Evolutionary conservation across 2,329 filamentous ascomycete species (phyloP).

Genomic region (Curvularia eragrostidis): DNA sequence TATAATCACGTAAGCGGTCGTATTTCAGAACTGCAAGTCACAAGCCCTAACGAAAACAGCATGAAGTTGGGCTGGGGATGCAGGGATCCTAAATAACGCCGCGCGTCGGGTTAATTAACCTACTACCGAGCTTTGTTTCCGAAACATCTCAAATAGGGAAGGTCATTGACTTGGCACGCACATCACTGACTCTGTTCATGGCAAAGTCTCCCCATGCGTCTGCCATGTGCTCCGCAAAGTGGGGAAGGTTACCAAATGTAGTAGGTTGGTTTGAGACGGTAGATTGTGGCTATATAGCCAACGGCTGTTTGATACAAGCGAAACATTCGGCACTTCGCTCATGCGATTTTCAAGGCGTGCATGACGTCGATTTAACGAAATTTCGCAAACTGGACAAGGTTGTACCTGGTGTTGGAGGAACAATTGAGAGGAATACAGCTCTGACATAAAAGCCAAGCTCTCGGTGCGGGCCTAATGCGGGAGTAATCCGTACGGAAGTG

Average conservation of each 20-base stretch:
- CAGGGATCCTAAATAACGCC: constrained; percentile 6
- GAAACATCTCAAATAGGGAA: background rate
- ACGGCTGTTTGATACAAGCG: background rate
- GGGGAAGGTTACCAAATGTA: background rate
- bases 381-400: background rate
- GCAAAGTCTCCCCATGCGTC: background rate
- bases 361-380: background rate
- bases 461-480: background rate
- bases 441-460: background rate
- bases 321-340: background rate
- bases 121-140: constrained; percentile 7
- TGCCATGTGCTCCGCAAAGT: background rate
- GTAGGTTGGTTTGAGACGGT: background rate
- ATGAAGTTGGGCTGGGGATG: background rate
- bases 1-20: background rate
- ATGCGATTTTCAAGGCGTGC: background rate
- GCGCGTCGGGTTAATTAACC: constrained; percentile 6
- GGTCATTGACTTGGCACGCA: background rate
- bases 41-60: background rate
- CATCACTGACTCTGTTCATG: background rate
- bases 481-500: background rate
- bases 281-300: background rate
- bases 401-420: background rate
- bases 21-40: too few relatives aligned
- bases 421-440: background rate